phyloP scores from a whole-genome alignment of 371 early-diverging fungal species.

The Lichtheimia corymbifera region DNA sequence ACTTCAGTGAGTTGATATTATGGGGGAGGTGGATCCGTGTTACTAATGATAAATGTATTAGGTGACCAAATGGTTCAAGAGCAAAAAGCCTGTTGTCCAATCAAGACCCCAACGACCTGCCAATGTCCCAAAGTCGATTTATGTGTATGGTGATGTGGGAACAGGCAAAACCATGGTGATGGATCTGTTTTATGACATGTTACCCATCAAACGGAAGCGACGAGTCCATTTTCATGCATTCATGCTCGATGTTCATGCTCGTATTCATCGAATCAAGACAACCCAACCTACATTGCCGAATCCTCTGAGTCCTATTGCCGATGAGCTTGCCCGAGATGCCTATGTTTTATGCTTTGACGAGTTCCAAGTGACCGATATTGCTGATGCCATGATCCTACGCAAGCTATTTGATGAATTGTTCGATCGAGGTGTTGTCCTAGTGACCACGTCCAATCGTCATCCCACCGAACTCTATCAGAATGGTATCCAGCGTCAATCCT shows the following conservation, averaged over 20 bases:
- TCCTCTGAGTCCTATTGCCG: conserved; percentile 81
- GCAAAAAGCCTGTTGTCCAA: neutral
- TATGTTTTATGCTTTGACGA: conserved; percentile 95
- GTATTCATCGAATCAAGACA: conserved; percentile 75
- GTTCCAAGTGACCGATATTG: conserved; percentile 96
- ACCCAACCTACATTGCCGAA: conserved; percentile 54
- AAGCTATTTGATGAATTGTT: conserved; percentile 83
- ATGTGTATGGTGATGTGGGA: conserved; percentile 83
- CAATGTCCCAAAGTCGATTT: conserved; percentile 61
- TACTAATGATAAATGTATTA: neutral
- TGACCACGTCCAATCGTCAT: conserved; percentile 93
- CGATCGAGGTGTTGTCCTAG: conserved; percentile 84
- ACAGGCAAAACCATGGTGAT: conserved; percentile 97
- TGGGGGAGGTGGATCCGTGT: neutral
- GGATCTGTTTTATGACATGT: conserved; percentile 89
- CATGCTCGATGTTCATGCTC: conserved; percentile 90
- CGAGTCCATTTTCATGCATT: conserved; percentile 95
- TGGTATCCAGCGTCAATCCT: conserved; percentile 90
- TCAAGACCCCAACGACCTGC: neutral
- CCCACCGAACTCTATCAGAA: conserved; percentile 94
- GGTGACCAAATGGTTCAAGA: conserved; percentile 6
- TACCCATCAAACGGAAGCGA: conserved; percentile 71
- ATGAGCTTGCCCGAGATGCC: conserved; percentile 77
- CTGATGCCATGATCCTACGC: conserved; percentile 94
- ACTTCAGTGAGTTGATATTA: neutral